Conservation (phyloP, 768 basidiomycete genomes). For the Auriscalpium orientale region DNA sequence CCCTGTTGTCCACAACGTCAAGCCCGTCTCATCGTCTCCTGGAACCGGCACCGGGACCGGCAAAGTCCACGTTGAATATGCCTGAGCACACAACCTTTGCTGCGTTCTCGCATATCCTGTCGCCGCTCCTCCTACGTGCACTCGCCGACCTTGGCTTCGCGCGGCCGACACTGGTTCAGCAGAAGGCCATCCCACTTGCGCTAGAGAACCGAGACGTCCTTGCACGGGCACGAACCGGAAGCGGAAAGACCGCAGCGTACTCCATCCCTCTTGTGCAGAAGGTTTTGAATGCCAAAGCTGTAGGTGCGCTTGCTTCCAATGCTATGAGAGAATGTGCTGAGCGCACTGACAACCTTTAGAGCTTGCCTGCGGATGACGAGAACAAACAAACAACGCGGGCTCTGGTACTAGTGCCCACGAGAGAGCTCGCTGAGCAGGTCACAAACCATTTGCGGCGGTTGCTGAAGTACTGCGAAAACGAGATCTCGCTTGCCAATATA, state of each 20-base stretch:
- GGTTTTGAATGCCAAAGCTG: constrained; percentile 65
- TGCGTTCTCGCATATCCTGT: constrained; percentile 69
- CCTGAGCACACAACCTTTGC: constrained; percentile 25
- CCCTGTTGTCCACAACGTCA: not conserved
- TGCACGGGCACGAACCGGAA: constrained; percentile 90
- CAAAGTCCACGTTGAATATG: not conserved
- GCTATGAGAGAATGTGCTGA: not conserved
- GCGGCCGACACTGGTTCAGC: constrained; percentile 86
- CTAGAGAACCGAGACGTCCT: constrained; percentile 87
- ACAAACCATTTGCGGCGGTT: constrained; percentile 57
- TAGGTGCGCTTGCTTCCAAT: constrained; percentile 11
- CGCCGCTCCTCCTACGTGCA: constrained; percentile 77
- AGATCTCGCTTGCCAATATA: constrained; percentile 66
- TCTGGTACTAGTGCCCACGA: constrained; percentile 80
- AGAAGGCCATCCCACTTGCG: constrained; percentile 86
- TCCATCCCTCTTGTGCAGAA: constrained; percentile 88
- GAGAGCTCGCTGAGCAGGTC: constrained; percentile 91
- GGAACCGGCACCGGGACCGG: no score
- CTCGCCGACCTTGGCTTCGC: constrained; percentile 88
- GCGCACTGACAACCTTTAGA: not conserved
- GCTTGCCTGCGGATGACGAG: constrained; percentile 9
- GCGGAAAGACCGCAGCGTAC: constrained; percentile 96
- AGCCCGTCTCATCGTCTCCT: not conserved
- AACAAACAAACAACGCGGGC: constrained; percentile 56
- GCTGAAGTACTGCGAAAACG: constrained; percentile 71